Evolutionary conservation across 441 rosid genomes (phyloP).

Genomic region (Raphanus hybrid): DNA sequence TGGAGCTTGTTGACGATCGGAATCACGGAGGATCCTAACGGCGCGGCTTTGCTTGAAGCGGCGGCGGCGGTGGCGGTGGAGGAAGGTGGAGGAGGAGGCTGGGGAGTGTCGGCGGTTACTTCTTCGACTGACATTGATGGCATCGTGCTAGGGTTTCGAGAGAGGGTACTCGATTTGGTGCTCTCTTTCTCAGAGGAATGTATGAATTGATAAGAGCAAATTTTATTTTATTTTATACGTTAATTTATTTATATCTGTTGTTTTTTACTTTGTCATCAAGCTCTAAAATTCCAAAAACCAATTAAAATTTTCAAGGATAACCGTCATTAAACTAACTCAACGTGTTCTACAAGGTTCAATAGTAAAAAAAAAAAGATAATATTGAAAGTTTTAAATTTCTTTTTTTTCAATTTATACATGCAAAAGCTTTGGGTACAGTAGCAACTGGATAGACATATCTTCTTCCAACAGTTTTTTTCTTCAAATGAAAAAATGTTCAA

Average conservation of each 20-base stretch:
- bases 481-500: not conserved
- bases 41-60: conserved; percentile 29
- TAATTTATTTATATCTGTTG: not conserved
- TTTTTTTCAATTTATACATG: not conserved
- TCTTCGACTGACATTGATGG: too few relatives aligned
- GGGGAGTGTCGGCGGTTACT: too few relatives aligned
- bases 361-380: not conserved
- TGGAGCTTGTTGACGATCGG: conserved; percentile 94
- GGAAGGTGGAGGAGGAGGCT: too few relatives aligned
- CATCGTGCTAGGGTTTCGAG: too few relatives aligned
- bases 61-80: too few relatives aligned
- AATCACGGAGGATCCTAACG: conserved; percentile 65
- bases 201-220: too few relatives aligned
- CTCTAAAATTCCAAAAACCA: not conserved
- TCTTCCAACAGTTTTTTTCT: not conserved
- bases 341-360: not conserved
- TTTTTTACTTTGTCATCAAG: conserved; percentile 1
- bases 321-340: not conserved
- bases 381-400: not conserved
- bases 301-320: not conserved
- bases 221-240: too few relatives aligned
- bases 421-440: too few relatives aligned
- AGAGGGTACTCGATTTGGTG: too few relatives aligned
- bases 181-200: too few relatives aligned
- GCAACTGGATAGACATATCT: not conserved